Evolutionary conservation across 2,329 filamentous ascomycete species (phyloP).

Genomic region (Fusarium scirpi): DNA sequence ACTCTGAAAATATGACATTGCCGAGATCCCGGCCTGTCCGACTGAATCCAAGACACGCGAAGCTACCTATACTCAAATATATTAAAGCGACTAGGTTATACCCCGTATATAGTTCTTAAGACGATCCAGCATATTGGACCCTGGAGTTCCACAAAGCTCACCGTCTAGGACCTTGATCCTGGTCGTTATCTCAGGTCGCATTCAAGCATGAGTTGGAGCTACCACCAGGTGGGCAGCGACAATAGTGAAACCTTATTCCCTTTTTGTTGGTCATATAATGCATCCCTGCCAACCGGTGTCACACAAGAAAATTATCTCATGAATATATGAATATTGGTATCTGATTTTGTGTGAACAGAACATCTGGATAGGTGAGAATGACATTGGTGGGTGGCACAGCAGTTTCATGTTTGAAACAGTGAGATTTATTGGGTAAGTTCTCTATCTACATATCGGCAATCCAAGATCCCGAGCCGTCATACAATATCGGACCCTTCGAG

Average conservation of each 20-base stretch:
- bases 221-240: background rate
- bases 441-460: background rate
- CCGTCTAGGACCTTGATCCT: constrained; percentile 12
- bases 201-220: background rate
- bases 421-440: background rate
- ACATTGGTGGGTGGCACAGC: background rate
- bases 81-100: background rate
- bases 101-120: background rate
- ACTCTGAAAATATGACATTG: background rate
- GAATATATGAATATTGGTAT: background rate
- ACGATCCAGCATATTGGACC: background rate
- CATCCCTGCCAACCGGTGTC: background rate
- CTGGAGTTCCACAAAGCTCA: constrained; percentile 7
- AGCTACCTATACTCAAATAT: background rate
- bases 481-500: constrained; percentile 13
- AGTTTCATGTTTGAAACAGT: background rate
- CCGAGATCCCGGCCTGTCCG: constrained; percentile 1
- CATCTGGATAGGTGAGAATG: background rate
- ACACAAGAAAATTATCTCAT: background rate
- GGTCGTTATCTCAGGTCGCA: background rate
- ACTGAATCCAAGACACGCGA: background rate
- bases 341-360: background rate
- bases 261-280: background rate
- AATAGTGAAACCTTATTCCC: background rate
- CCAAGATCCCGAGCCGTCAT: background rate